Evolutionary conservation across 306 rosid genomes (phyloP), one percentile per base, ranked within the genome.

Genomic region (Prinsepia uniflora): DNA sequence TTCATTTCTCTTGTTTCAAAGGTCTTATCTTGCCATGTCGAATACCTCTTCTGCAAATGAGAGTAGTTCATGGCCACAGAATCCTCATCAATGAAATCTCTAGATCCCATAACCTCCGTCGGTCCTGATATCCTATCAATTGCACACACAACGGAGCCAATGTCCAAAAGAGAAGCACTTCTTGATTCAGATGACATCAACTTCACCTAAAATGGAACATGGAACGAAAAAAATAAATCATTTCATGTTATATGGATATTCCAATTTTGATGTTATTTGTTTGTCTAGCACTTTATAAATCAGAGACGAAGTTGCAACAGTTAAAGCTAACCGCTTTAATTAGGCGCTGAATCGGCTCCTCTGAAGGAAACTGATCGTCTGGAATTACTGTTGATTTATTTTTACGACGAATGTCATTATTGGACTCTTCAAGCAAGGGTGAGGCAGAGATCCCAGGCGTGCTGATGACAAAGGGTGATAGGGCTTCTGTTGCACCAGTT

Each of bases 391-490:
- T 80, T 43, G 85, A 72, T 60, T 80, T 69, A 78, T 82, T 24
- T 24, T 24, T 90, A 63, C 74, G 80, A 67, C 75, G 81, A 60
- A 68, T 63, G 75, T 82, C 89, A 59, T 89, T 39, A 61, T 89
- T 18, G 82, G 77, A 86, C 83, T 92, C 98, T 24, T 90, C 96
- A 52, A 92, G 85, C 79, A 92, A 81, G 73, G 96, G 91, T 62
- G 98, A 92, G 60, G 92, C 88, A 67, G 96, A 90, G 66, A 90
- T 88, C 78, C 98, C 96, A 52, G 98, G 98, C 60, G 98, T 92
- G 49, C 96, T 92, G 68, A 92, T 86, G 67, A 95, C 89, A 77
- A 88, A 84, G 73, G 65, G 45, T 17, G 96, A 92, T 62, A 79
- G 92, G 65, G 89, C 88, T 58, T 88, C 84, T 67, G 82, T 80